Base-by-base conservation (phyloP, 2,329 filamentous ascomycete species). In the Chaetomiaceae sp. region DNA sequence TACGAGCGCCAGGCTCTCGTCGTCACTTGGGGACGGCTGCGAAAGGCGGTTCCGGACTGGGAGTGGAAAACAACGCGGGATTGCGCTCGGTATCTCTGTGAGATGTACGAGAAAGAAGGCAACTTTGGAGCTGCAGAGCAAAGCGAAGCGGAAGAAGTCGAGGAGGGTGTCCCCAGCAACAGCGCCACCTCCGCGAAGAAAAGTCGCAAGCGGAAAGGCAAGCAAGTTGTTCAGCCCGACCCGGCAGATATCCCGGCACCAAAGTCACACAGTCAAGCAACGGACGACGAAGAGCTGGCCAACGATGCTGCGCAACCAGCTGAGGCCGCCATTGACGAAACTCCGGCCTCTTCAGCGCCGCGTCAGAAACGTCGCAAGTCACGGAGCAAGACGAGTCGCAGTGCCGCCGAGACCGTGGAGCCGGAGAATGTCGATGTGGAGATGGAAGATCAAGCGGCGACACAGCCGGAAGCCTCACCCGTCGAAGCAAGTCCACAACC, bases 21-120 rank as follows among this genome's bases (percentile, higher is more conserved):
- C 2, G 56, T 64, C 9, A 40, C 52, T 14, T 65, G 63, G 63
- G 61, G 51, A 9, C 55, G 61, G n/a, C 36, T 65, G 27, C 53
- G 58, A 20, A 43, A 56, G 31, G 25, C 55, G 4, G 60, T 65
- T 17, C 62, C 62, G 1, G 53, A 55, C 1, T 58, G 52, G 51
- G 54, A 60, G 34, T 34, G 38, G 25, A 64, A 59, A 49, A 55
- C 51, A 2, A 56, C 59, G 0, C 37, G 37, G 17, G 54, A 59
- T 1, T 64, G 62, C 36, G 62, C 63, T 8, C 44, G 52, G 34
- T 51, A 60, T 20, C 44, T 65, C 7, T 56, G 53, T 43, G 47
- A 61, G 4, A 60, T 60, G 57, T 63, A 59, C 29, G 57, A 64
- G 38, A 47, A n/a, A 2, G 61, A 63, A 19, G 61, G 55, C 33